Percentiles rank a stretch among this genome's conserved stretches.
Conservation (phyloP, 1,284 basidiomycete species). For the Vanrija sp. region DNA sequence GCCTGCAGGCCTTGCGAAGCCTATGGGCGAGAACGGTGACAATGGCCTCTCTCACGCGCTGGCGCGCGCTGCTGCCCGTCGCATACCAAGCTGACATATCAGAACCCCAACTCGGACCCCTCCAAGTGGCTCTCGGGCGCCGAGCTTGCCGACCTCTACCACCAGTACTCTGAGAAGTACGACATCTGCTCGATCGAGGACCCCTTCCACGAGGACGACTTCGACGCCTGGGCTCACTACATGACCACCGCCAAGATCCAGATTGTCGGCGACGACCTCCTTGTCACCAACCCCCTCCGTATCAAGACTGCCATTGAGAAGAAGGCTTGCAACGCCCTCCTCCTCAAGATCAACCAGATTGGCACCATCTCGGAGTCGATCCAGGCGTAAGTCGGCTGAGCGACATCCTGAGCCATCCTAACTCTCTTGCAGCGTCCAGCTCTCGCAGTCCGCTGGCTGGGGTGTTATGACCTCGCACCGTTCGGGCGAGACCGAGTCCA, state of each 20-base stretch:
- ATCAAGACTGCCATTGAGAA: constrained; percentile 99
- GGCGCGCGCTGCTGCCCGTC: neutral
- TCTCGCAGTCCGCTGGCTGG: constrained; percentile 95
- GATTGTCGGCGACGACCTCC: constrained; percentile 97
- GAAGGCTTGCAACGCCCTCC: constrained; percentile 98
- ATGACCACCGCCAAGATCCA: constrained; percentile 59
- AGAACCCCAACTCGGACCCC: constrained; percentile 96
- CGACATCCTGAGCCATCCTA: neutral
- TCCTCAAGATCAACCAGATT: constrained; percentile 99
- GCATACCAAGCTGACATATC: neutral
- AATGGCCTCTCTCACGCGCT: neutral
- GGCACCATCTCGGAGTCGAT: constrained; percentile 98
- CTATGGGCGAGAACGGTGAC: too few species aligned
- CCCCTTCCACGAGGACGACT: constrained; percentile 99
- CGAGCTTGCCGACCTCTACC: constrained; percentile 91
- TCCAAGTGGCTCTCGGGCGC: constrained; percentile 92
- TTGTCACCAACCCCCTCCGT: constrained; percentile 95
- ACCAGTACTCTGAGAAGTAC: constrained; percentile 82
- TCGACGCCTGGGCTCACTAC: constrained; percentile 96
- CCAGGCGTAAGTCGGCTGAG: constrained; percentile 32
- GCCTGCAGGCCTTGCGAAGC: too few species aligned
- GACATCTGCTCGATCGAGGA: constrained; percentile 98
- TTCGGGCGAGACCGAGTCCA: constrained; percentile 94
- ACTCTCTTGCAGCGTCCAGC: constrained; percentile 67
- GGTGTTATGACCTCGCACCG: constrained; percentile 99